Percentiles rank a stretch among this genome's conserved stretches.
Evolutionary conservation across 2,329 filamentous ascomycete genomes (phyloP).

Genomic region (Hymenoscyphus fraxineus): DNA sequence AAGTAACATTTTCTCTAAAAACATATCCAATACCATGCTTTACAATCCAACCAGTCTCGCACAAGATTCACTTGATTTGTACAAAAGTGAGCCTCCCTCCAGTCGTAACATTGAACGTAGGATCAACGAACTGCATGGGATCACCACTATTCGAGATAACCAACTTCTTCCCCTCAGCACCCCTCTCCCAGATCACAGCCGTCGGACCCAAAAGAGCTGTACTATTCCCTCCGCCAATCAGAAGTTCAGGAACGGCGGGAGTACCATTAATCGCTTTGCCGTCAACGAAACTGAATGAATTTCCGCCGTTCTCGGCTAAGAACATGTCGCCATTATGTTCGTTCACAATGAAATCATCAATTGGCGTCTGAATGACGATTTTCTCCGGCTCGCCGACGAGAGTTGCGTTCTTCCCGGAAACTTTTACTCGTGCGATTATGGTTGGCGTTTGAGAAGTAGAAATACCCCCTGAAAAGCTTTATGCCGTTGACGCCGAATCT

Average conservation of each 20-base stretch:
- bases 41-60: not conserved
- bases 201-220: slow-evolving; percentile 1
- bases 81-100: slow-evolving; percentile 8
- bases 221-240: slow-evolving; percentile 6
- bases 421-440: slow-evolving; percentile 8
- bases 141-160: slow-evolving; percentile 9
- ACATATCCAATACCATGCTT: not conserved
- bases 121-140: slow-evolving; percentile 1
- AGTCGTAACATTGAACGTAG: not conserved
- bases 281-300: not conserved
- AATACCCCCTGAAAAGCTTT: slow-evolving; percentile 6
- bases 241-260: not conserved
- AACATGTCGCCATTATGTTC: slow-evolving; percentile 7
- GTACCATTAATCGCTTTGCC: not conserved
- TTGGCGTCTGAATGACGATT: not conserved
- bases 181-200: slow-evolving; percentile 11
- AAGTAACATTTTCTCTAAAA: not conserved
- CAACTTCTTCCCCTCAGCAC: slow-evolving; percentile 6
- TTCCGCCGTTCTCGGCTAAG: not conserved
- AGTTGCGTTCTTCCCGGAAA: not conserved
- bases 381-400: slow-evolving; percentile 6
- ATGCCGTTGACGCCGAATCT: slow-evolving; percentile 8
- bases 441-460: slow-evolving; percentile 12
- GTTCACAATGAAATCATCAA: slow-evolving; percentile 13
- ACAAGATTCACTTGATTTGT: not conserved